phyloP scores from a whole-genome alignment of 331 rosid species.

The Acacia pycnantha region DNA sequence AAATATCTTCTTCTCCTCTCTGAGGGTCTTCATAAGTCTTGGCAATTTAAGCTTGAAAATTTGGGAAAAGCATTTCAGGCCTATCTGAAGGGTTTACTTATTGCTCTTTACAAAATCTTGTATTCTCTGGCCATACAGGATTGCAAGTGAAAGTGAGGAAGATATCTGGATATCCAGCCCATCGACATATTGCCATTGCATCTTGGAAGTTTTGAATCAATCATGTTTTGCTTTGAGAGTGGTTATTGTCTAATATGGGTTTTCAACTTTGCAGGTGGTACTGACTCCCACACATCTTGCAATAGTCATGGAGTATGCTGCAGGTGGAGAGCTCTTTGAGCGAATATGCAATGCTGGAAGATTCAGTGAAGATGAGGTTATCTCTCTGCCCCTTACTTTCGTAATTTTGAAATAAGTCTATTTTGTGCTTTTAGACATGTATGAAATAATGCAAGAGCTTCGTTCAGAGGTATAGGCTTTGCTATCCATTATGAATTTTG shows the following conservation, averaged over 20 bases:
- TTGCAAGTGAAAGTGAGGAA: too few species aligned
- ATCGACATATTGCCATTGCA: too few species aligned
- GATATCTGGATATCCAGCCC: too few species aligned
- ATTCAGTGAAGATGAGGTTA: conserved; percentile 66
- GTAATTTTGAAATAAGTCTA: neutral
- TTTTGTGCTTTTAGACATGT: conserved; percentile 76
- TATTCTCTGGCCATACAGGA: too few species aligned
- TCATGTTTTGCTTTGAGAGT: neutral
- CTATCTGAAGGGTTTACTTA: too few species aligned
- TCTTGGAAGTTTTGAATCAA: neutral
- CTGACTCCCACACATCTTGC: conserved; percentile 78
- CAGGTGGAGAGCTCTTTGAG: conserved; percentile 73
- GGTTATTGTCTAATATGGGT: conserved; percentile 1
- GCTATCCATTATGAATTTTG: conserved; percentile 16
- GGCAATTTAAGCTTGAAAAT: too few species aligned
- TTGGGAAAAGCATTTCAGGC: too few species aligned
- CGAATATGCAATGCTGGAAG: conserved; percentile 55
- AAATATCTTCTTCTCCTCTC: too few species aligned
- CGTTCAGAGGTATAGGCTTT: conserved; percentile 53
- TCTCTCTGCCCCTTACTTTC: neutral
- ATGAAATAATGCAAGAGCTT: conserved; percentile 74
- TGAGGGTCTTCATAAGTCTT: too few species aligned
- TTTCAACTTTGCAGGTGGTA: conserved; percentile 52
- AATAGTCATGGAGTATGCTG: conserved; percentile 77
- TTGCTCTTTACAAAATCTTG: too few species aligned